These are phyloP conservation scores for Cytospora piceicola DNA, from an alignment of 2,329 filamentous ascomycete species.

Conservation along the genomic window DNA sequence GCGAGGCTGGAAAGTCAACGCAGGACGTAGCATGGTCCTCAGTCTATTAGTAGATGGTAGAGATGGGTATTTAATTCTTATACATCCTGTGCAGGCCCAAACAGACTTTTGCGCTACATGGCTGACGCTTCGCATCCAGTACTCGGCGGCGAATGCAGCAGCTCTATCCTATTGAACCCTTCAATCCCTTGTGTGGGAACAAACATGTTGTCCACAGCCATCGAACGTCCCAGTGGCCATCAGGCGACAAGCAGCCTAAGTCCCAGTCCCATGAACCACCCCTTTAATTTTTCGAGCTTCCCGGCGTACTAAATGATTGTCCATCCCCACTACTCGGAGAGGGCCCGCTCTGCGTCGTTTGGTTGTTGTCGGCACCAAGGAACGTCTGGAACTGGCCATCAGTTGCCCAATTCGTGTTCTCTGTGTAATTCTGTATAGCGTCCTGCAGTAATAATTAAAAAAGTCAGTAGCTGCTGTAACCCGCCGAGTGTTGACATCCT, in stretches of 20 bases:
- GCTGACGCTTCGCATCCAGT: not conserved
- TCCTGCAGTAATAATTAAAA: slow-evolving; percentile 46
- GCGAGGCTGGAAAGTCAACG: not conserved
- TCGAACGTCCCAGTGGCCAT: not conserved
- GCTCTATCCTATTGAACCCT: not conserved
- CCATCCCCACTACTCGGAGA: slow-evolving; percentile 29
- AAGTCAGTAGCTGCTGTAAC: slow-evolving; percentile 31
- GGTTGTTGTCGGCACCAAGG: slow-evolving; percentile 34
- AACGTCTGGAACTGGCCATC: slow-evolving; percentile 60
- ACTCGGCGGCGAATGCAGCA: not conserved
- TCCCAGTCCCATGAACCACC: not conserved
- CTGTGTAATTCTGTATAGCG: slow-evolving; percentile 61
- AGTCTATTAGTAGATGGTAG: not conserved
- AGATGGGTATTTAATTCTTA: slow-evolving; percentile 29
- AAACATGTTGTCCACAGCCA: not conserved
- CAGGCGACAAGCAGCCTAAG: not conserved
- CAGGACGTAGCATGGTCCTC: not conserved
- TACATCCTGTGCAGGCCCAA: slow-evolving; percentile 5
- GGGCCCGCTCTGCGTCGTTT: slow-evolving; percentile 12
- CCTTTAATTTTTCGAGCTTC: slow-evolving; percentile 24
- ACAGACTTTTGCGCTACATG: not conserved
- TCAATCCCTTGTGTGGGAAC: not conserved
- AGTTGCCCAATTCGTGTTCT: slow-evolving; percentile 56
- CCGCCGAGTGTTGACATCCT: not conserved
- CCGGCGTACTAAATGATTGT: slow-evolving; percentile 28